Conservation (phyloP, 2,329 filamentous ascomycete species). For the Microsporum ferrugineum region DNA sequence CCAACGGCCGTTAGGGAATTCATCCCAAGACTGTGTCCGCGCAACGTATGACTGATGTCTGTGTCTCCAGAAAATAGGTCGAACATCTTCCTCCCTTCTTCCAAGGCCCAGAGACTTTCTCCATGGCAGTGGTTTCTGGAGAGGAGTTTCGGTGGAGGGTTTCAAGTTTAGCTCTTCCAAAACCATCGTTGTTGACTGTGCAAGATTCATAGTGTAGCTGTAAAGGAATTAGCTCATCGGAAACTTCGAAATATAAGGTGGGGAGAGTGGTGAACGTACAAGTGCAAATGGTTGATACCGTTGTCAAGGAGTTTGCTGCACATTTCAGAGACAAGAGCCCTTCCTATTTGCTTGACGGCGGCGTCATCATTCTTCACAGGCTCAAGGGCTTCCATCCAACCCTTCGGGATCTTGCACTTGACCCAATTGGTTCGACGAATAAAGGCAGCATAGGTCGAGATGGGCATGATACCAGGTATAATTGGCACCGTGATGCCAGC, state of each 20-base stretch:
- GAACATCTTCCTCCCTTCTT: constrained; percentile 84
- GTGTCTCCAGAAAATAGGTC: constrained; percentile 98
- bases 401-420: constrained; percentile 67
- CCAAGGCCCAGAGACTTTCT: constrained; percentile 84
- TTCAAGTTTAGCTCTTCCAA: constrained; percentile 78
- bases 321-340: constrained; percentile 75
- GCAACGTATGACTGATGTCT: constrained; percentile 90
- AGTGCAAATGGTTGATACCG: constrained; percentile 82
- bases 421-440: constrained; percentile 83
- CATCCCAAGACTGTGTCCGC: constrained; percentile 96
- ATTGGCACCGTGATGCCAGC: constrained; percentile 76
- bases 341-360: constrained; percentile 80
- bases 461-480: constrained; percentile 81
- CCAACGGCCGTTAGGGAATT: constrained; percentile 98
- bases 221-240: neutral
- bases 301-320: constrained; percentile 73
- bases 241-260: neutral
- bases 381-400: constrained; percentile 72
- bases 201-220: constrained; percentile 95
- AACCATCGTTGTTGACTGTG: constrained; percentile 85
- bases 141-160: constrained; percentile 63
- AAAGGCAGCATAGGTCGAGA: constrained; percentile 90
- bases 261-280: constrained; percentile 39
- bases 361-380: constrained; percentile 95
- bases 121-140: constrained; percentile 90